Evolutionary conservation across 2,329 filamentous ascomycete species (phyloP).

Genomic region (Biscogniauxia marginata): DNA sequence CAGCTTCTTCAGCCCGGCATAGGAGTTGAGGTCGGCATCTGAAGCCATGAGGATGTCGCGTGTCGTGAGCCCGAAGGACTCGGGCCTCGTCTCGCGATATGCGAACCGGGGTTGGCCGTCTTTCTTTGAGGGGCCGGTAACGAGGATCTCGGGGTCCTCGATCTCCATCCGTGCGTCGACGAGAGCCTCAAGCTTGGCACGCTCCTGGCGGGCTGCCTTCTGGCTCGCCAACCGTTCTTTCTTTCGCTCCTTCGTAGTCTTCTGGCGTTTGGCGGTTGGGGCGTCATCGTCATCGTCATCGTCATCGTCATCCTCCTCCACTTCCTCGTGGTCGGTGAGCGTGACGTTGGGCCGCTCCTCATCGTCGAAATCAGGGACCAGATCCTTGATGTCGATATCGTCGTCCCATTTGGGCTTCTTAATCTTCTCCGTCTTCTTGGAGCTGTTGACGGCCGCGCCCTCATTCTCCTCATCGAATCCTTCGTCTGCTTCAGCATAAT

Average conservation of each 20-base stretch:
- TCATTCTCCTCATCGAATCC: conserved; percentile 61
- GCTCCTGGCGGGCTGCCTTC: conserved; percentile 75
- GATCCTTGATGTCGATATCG: conserved; percentile 94
- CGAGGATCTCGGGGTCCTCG: conserved; percentile 60
- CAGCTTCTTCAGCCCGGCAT: conserved; percentile 90
- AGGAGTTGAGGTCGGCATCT: conserved; percentile 84
- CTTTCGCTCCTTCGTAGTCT: conserved; percentile 59
- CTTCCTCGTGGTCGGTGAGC: conserved; percentile 54
- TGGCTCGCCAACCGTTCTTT: conserved; percentile 58
- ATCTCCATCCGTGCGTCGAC: conserved; percentile 80
- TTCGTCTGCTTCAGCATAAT: conserved; percentile 72
- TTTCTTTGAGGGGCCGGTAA: conserved; percentile 28
- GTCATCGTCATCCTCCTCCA: conserved; percentile 37
- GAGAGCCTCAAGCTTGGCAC: conserved; percentile 78
- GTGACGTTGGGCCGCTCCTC: conserved; percentile 54
- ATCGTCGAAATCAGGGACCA: conserved; percentile 83
- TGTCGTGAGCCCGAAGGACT: conserved; percentile 83
- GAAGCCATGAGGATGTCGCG: conserved; percentile 86
- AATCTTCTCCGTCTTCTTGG: conserved; percentile 60
- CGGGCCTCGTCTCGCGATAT: conserved; percentile 91
- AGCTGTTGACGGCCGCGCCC: conserved; percentile 45
- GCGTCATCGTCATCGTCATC: conserved; percentile 43
- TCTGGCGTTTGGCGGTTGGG: conserved; percentile 54
- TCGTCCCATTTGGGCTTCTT: conserved; percentile 94
- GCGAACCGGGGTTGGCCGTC: conserved; percentile 60